Evolutionary conservation across 345 rosid species (phyloP).

Genomic region (Salix brachista): DNA sequence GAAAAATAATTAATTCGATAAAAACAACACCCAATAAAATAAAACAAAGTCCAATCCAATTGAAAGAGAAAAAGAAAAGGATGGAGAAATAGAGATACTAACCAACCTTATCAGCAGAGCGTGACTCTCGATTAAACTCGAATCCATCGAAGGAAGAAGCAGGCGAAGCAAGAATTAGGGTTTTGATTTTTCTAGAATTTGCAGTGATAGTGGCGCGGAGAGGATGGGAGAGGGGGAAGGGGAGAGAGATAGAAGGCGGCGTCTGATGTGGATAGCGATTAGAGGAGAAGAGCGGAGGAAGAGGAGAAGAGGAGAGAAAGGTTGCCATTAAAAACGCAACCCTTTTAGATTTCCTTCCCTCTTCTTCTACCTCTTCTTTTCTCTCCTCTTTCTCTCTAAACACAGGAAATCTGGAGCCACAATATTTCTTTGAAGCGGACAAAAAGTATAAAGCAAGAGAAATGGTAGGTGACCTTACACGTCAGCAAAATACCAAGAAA

Average conservation of each 20-base stretch:
- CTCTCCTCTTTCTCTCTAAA: not conserved
- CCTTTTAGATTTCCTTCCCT: not conserved
- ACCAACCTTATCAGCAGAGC: slow-evolving; percentile 44
- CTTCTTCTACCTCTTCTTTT: not conserved
- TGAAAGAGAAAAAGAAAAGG: not conserved
- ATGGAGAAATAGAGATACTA: not conserved
- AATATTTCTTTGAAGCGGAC: not conserved
- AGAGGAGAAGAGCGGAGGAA: not conserved
- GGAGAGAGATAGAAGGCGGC: not conserved
- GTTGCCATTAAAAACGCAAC: slow-evolving; percentile 15
- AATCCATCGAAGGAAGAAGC: slow-evolving; percentile 45
- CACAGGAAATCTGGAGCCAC: not conserved
- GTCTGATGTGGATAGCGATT: not conserved
- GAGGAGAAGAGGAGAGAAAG: not conserved
- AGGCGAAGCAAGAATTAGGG: slow-evolving; percentile 26
- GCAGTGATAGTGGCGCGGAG: slow-evolving; percentile 4
- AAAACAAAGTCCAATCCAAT: not conserved
- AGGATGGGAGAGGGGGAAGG: not conserved
- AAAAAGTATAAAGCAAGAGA: not conserved
- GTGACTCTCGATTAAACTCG: slow-evolving; percentile 28
- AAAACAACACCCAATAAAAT: not conserved
- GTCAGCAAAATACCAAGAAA: not conserved
- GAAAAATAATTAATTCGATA: not conserved
- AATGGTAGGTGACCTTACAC: not conserved
- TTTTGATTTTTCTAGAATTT: slow-evolving; percentile 26